Percentiles rank a stretch among this genome's conserved stretches.
These are phyloP conservation scores for Chondrostereum purpureum DNA, from an alignment of 1,284 basidiomycete genomes.

Conservation along the genomic window DNA sequence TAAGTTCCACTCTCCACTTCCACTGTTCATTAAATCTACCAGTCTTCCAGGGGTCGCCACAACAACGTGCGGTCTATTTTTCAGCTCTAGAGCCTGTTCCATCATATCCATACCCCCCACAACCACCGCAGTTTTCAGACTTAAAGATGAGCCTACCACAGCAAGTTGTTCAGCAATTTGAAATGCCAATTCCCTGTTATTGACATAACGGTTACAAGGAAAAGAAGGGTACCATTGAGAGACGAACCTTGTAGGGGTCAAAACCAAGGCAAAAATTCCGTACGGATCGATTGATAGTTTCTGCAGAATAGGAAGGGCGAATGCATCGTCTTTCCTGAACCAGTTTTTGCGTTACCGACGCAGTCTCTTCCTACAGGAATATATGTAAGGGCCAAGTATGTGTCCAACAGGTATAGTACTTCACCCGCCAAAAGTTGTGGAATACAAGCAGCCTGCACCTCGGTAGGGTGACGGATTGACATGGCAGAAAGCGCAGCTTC, in stretches of 20 bases:
- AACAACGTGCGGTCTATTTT: slow-evolving; percentile 84
- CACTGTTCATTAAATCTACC: slow-evolving; percentile 84
- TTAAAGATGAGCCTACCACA: slow-evolving; percentile 80
- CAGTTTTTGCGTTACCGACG: slow-evolving; percentile 97
- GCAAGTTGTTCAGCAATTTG: slow-evolving; percentile 96
- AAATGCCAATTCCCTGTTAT: slow-evolving; percentile 84
- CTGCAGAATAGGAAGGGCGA: slow-evolving; percentile 93
- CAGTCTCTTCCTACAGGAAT: slow-evolving; percentile 72
- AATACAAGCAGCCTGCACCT: slow-evolving; percentile 88
- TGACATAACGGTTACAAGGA: slow-evolving; percentile 5
- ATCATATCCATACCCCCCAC: slow-evolving; percentile 99
- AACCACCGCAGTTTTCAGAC: slow-evolving; percentile 79
- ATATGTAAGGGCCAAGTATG: neutral
- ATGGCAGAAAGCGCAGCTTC: slow-evolving; percentile 71
- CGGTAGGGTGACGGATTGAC: slow-evolving; percentile 83
- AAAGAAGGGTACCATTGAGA: slow-evolving; percentile 1
- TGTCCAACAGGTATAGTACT: slow-evolving; percentile 11
- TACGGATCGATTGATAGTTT: slow-evolving; percentile 84
- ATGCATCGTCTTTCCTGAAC: slow-evolving; percentile 98
- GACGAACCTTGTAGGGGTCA: slow-evolving; percentile 89
- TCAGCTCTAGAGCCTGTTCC: slow-evolving; percentile 84
- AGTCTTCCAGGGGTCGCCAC: slow-evolving; percentile 96
- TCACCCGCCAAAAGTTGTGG: slow-evolving; percentile 79
- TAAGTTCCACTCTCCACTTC: slow-evolving; percentile 78
- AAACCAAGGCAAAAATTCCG: slow-evolving; percentile 87